These are phyloP conservation scores for Diospyros kaki DNA, from an alignment of 148 eudicot genomes.

Conservation along the genomic window DNA sequence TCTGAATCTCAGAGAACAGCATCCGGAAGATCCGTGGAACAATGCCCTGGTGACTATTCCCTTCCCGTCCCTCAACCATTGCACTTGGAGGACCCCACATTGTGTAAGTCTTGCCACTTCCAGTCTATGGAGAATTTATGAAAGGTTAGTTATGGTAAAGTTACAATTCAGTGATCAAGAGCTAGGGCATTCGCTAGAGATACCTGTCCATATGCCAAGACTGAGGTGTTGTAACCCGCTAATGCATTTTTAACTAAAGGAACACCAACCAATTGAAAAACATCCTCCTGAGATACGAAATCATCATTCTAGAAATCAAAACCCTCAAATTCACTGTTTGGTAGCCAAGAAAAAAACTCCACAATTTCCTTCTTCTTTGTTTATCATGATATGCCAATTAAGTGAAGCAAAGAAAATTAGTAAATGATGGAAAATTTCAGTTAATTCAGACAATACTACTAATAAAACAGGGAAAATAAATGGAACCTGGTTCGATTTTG, in stretches of 20 bases:
- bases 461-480: background rate
- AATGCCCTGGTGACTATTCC: slow-evolving; percentile 61
- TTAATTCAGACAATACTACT: background rate
- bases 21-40: slow-evolving; percentile 83
- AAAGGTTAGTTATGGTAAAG: background rate
- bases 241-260: slow-evolving; percentile 85
- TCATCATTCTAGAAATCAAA: background rate
- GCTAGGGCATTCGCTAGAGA: background rate
- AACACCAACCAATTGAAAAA: slow-evolving; percentile 66
- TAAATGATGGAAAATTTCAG: background rate
- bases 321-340: background rate
- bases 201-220: slow-evolving; percentile 96
- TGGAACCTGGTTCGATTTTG: slow-evolving; percentile 72
- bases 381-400: background rate
- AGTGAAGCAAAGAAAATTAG: background rate
- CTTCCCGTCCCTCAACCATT: slow-evolving; percentile 70
- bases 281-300: slow-evolving; percentile 63
- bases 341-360: background rate
- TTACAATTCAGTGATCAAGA: background rate
- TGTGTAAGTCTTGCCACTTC: slow-evolving; percentile 96
- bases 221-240: slow-evolving; percentile 83
- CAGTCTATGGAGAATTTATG: slow-evolving; percentile 44
- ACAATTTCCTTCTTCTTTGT: background rate
- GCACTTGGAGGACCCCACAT: slow-evolving; percentile 98
- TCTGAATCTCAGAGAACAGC: slow-evolving; percentile 78